Base-by-base conservation (phyloP, 179 eudicot species). In the Beta macrorhiza region DNA sequence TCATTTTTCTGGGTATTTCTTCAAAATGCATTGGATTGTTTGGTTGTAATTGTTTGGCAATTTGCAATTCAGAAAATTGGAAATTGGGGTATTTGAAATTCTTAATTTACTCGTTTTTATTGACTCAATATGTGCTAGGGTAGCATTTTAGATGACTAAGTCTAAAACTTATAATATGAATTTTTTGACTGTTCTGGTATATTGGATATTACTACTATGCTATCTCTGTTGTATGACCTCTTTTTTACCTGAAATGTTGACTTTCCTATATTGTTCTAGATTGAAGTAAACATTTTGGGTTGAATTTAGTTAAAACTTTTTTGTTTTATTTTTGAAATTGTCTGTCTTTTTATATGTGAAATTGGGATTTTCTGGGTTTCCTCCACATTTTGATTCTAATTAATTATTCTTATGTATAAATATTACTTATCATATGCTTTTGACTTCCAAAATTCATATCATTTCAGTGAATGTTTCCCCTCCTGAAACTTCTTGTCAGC, bases 31-130 rank as follows among this genome's bases (percentile, higher is more conserved):
- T 17, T 55, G 77, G 32, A 29, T 75, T 75, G 25, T 29, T 57
- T 32, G 53, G 16, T 75, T 17, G 52, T 64, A 17, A 75, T 56
- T 73, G 5, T 73, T 56, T 75, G 57, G 73, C 53, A 69, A 77
- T 82, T 52, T 74, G 5, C 32, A 80, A 69, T 53, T 19, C 71
- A 20, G 45, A 67, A 37, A 37, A 37, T 37, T 37, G 42, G 47
- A 72, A 53, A 58, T 67, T 47, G 0, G 17, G 65, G 4, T 32
- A 52, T 56, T 78, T 42, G 55, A 22, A 17, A 67, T 16, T 49
- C 67, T 14, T 69, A 32, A 1, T 45, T n/a, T 57, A 2, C 44
- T 69, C 37, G 20, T 20, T 7, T 32, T 44, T 25, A 32, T 74
- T 25, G 19, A 74, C 57, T 3, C 65, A 25, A 69, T 22, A 44